Base-by-base conservation (phyloP, 306 rosid genomes). In the Lathyrus oleraceus region DNA sequence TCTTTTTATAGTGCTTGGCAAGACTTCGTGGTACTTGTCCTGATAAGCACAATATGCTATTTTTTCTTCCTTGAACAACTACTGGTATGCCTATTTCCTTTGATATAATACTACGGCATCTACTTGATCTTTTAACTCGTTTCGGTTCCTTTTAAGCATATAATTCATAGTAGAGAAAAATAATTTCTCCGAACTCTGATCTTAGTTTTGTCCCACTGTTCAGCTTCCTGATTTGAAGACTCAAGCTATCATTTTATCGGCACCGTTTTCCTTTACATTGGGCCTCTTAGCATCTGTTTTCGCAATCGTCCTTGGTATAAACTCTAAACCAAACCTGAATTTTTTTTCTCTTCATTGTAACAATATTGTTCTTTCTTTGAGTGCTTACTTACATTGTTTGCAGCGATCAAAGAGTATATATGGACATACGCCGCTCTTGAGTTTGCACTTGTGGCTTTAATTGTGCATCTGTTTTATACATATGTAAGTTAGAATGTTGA, bases 1-100 rank as follows among this genome's bases (percentile, higher is more conserved):
- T 73, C 19, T 39, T 76, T 72, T 64, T 76, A 58, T 94, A 94
- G 98, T 64, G 98, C 85, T 8, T 94, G 98, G 98, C 98, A 94
- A 83, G 98, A 94, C 84, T 90, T 94, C 14, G 97, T 90, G 81
- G 87, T 94, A 82, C 92, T 94, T 71, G 86, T 87, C 78, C 83
- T 90, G 76, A 90, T 94, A 74, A 94, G 98, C 91, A 87, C 95
- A 7, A 83, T 90, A 70, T 90, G 98, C 87, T 94, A 94, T 75
- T 90, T 94, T 83, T 94, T 94, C 95, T 94, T 90, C 84, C 92
- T 94, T 17, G 97, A 94, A 84, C 98, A 94, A 86, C 95, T 94
- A 44, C 87, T 94, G 97, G 98, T 94, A 90, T 69, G 92, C 64
- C 80, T 72, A 13, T 78, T 73, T 69, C 44, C 74, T 66, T 51